A percentile compares a stretch with the other conserved stretches of the same genome.
phyloP scores from a whole-genome alignment of 495 filamentous ascomycete genomes.

The Talaromyces wortmannii region DNA sequence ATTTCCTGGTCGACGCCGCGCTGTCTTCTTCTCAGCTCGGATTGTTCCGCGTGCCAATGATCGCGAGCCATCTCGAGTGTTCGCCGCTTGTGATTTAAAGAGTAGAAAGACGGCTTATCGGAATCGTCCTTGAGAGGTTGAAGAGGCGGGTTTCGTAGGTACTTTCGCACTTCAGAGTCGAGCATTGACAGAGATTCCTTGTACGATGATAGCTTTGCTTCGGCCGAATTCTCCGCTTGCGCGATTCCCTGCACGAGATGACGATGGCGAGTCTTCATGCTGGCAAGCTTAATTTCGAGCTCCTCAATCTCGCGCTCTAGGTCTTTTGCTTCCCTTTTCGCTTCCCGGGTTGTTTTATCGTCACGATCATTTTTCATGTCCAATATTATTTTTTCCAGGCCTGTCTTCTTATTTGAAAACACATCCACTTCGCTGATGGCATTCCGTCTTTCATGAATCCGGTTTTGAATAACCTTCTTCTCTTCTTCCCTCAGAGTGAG shows the following conservation, averaged over 20 bases:
- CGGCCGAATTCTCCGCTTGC: constrained; percentile 55
- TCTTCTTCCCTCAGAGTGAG: constrained; percentile 69
- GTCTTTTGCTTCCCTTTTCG: constrained; percentile 43
- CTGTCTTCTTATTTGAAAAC: constrained; percentile 45
- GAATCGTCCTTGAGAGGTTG: constrained; percentile 31
- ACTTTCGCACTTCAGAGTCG: constrained; percentile 41
- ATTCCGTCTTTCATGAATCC: constrained; percentile 49
- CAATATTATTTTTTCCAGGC: constrained; percentile 39
- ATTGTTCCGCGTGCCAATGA: constrained; percentile 64
- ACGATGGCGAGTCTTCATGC: constrained; percentile 57
- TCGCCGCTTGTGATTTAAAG: constrained; percentile 58
- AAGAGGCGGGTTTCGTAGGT: constrained; percentile 32
- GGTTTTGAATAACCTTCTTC: constrained; percentile 48
- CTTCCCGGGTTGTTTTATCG: constrained; percentile 24
- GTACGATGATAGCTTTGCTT: constrained; percentile 55
- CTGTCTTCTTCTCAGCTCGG: constrained; percentile 48
- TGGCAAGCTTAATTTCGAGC: constrained; percentile 57
- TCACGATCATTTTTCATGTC: constrained; percentile 30
- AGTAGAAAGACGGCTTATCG: constrained; percentile 30
- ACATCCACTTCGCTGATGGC: constrained; percentile 54
- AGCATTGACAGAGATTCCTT: constrained; percentile 47
- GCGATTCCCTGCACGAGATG: constrained; percentile 55
- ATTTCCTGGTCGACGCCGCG: constrained; percentile 60
- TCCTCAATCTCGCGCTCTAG: constrained; percentile 57
- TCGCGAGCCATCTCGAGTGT: constrained; percentile 73